Percentiles rank a stretch among this genome's conserved stretches.
Conservation (phyloP, 805 yeast genomes). For the Pichia heedii region DNA sequence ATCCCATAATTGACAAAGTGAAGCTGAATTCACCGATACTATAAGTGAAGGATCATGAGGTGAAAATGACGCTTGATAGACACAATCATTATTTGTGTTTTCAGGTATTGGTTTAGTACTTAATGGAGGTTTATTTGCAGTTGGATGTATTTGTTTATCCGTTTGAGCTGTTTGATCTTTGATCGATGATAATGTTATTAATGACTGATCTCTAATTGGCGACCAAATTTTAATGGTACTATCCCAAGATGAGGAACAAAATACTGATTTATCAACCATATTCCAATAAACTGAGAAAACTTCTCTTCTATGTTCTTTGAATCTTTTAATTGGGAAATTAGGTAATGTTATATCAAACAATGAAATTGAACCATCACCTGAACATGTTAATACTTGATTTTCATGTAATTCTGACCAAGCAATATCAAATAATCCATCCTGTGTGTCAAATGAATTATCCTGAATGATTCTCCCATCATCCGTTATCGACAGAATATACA, state of each 20-base stretch:
- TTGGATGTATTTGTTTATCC: constrained; percentile 11
- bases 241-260: constrained; percentile 87
- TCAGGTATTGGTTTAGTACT: constrained; percentile 26
- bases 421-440: constrained; percentile 82
- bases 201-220: constrained; percentile 46
- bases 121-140: constrained; percentile 25
- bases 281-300: constrained; percentile 32
- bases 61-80: constrained; percentile 73
- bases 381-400: constrained; percentile 71
- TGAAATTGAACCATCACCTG: constrained; percentile 86
- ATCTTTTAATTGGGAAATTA: constrained; percentile 64
- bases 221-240: constrained; percentile 78
- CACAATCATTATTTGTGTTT: constrained; percentile 42
- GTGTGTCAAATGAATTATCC: constrained; percentile 68
- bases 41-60: constrained; percentile 74
- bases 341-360: constrained; percentile 66
- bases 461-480: constrained; percentile 52
- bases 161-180: constrained; percentile 17
- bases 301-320: constrained; percentile 57
- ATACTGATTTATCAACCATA: constrained; percentile 38
- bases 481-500: constrained; percentile 60
- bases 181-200: constrained; percentile 43
- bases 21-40: constrained; percentile 64
- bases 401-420: constrained; percentile 91
- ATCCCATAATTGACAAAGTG: constrained; percentile 77